phyloP scores from a whole-genome alignment of 75 land plant species.

The Sequoiadendron giganteum region DNA sequence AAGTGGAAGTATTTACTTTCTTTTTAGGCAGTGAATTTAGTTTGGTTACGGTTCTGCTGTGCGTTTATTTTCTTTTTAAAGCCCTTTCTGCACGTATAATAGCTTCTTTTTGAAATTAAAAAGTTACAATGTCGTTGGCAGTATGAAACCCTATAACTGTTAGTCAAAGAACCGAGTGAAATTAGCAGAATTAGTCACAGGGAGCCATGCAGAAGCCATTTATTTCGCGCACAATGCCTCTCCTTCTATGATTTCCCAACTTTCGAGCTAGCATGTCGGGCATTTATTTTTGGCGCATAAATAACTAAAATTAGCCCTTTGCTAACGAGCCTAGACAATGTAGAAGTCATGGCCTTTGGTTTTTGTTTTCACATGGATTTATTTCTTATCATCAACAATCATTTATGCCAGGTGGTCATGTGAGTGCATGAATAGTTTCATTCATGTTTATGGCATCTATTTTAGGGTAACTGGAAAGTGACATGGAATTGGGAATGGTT shows the following conservation, averaged over 20 bases:
- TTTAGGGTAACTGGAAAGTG: not conserved
- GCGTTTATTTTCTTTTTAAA: not conserved
- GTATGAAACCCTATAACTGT: not conserved
- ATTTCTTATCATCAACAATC: not conserved
- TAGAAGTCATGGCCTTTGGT: not conserved
- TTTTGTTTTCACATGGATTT: not conserved
- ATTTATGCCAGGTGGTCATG: not conserved
- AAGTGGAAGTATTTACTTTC: constrained; percentile 12
- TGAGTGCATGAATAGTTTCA: not conserved
- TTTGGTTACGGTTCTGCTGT: not conserved
- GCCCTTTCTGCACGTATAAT: not conserved
- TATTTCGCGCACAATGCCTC: not conserved
- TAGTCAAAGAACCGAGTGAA: not conserved
- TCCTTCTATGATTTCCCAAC: not conserved
- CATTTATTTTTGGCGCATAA: not conserved
- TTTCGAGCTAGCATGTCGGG: not conserved
- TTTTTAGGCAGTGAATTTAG: not conserved
- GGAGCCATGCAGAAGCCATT: not conserved
- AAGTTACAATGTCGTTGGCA: not conserved
- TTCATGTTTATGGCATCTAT: not conserved
- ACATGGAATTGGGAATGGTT: not conserved
- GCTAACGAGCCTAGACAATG: not conserved
- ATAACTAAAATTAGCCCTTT: not conserved
- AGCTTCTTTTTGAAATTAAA: not conserved
- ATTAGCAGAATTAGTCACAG: not conserved